Conservation (phyloP, 495 filamentous ascomycete genomes). For the Clavariopsis aquatica region DNA sequence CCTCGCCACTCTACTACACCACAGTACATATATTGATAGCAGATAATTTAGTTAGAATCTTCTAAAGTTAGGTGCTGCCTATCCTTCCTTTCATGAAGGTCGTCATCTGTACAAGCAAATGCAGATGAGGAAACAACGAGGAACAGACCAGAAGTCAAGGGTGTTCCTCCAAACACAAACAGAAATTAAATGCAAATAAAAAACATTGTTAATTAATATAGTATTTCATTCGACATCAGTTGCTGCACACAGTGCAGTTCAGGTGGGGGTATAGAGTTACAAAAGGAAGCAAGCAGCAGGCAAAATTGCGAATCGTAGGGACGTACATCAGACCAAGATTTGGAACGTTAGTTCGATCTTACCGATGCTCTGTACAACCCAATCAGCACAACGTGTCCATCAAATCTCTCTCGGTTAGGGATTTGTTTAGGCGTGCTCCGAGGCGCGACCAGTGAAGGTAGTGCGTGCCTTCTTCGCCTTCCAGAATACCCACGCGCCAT, state of each 20-base stretch:
- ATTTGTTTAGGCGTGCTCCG: neutral
- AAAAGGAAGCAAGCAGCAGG: neutral
- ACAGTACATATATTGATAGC: too few species aligned
- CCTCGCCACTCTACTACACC: too few species aligned
- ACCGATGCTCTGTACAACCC: neutral
- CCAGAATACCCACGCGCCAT: conserved; percentile 37
- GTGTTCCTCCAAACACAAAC: conserved; percentile 3
- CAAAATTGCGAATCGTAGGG: neutral
- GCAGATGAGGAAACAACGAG: neutral
- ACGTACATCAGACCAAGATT: neutral
- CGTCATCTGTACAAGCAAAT: too few species aligned
- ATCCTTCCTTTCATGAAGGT: too few species aligned
- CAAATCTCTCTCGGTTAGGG: neutral
- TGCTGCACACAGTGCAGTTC: conserved; percentile 1
- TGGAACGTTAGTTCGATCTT: neutral
- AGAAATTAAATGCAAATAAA: neutral
- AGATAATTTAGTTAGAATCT: too few species aligned
- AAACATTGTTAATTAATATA: conserved; percentile 1
- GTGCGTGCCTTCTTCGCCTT: conserved; percentile 17
- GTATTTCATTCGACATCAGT: neutral
- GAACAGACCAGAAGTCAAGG: neutral
- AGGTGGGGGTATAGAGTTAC: neutral
- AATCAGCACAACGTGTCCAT: neutral
- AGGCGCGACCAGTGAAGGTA: neutral
- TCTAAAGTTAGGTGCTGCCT: too few species aligned